Evolutionary conservation across 2,329 filamentous ascomycete species (phyloP), one percentile per base, ranked within the genome.

Genomic region (Cercospora berteroae): DNA sequence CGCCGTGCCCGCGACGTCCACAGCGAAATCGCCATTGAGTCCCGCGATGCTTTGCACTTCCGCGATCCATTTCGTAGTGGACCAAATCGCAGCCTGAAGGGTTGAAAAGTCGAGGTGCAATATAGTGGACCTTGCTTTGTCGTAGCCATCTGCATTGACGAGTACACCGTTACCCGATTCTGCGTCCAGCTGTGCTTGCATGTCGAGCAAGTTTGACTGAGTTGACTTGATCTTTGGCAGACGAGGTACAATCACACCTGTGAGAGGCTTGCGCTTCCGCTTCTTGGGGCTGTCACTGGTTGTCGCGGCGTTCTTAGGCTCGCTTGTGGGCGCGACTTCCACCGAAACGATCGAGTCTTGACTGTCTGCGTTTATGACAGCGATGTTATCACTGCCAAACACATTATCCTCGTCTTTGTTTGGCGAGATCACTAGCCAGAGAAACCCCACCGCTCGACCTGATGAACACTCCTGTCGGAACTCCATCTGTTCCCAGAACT

Each of bases 401-500:
- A 33, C 44, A 18, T 57, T 61, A 7, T 63, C 52, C 10, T 62
- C 63, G 16, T 67, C 48, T 8, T 31, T 63, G 33, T 64, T 48
- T 31, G 93, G 90, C 71, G 84, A 85, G 57, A 97, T 90, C 0
- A 97, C 89, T 27, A 97, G 82, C 94, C 96, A 99, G 27, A 98
- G 85, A 73, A 99, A 99, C 0, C 96, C 96, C 0, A 97, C 96
- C 75, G 97, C 85, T 18, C 94, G 86, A 0, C 95, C 96, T 36
- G 93, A 92, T 0, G 94, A 97, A 76, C 95, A 99, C 77, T 99
- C 95, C 77, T 98, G 95, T 65, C 95, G 86, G 76, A 92, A 98
- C 0, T 94, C 90, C 94, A 99, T 98, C 86, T 96, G 91, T 69
- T 99, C 95, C 95, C 95, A 99, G 76, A 99, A 99, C 72, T 94